Conservation (phyloP, 2,329 filamentous ascomycete species). For the Lachnellula willkommii region DNA sequence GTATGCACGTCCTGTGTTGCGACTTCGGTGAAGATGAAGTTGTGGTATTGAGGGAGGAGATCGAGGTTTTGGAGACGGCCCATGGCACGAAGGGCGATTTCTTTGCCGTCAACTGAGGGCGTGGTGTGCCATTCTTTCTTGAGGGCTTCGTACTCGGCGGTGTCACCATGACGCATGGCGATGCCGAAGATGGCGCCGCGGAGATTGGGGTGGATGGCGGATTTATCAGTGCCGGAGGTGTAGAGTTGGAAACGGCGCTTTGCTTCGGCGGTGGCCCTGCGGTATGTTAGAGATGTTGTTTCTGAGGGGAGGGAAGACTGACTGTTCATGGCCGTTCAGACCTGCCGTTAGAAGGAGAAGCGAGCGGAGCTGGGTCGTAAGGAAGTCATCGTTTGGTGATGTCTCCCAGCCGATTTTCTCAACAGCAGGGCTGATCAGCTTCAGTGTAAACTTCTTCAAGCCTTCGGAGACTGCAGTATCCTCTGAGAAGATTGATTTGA, state of each 20-base stretch:
- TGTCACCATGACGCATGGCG: conserved; percentile 66
- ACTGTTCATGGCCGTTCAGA: conserved; percentile 69
- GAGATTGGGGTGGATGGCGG: conserved; percentile 74
- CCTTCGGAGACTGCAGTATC: conserved; percentile 66
- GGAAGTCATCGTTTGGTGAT: conserved; percentile 70
- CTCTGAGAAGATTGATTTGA: conserved; percentile 80
- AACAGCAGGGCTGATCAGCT: conserved; percentile 68
- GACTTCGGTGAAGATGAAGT: conserved; percentile 79
- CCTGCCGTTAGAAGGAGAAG: conserved; percentile 73
- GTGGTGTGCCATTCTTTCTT: conserved; percentile 82
- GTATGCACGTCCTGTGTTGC: conserved; percentile 83
- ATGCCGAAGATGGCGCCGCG: conserved; percentile 76
- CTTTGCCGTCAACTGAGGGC: conserved; percentile 83
- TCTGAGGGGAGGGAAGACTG: conserved; percentile 33
- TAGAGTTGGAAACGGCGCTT: conserved; percentile 76
- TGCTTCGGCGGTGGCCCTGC: conserved; percentile 65
- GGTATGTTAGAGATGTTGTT: conserved; percentile 22
- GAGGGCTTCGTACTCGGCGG: conserved; percentile 65
- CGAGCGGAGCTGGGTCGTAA: conserved; percentile 76
- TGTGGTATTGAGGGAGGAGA: conserved; percentile 61
- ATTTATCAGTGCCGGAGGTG: conserved; percentile 56
- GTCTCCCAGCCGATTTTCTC: conserved; percentile 84
- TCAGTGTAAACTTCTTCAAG: conserved; percentile 72
- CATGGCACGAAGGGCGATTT: conserved; percentile 72
- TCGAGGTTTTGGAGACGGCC: conserved; percentile 61